phyloP scores from a whole-genome alignment of 2,329 filamentous ascomycete genomes.

The Verticillium isaacii region DNA sequence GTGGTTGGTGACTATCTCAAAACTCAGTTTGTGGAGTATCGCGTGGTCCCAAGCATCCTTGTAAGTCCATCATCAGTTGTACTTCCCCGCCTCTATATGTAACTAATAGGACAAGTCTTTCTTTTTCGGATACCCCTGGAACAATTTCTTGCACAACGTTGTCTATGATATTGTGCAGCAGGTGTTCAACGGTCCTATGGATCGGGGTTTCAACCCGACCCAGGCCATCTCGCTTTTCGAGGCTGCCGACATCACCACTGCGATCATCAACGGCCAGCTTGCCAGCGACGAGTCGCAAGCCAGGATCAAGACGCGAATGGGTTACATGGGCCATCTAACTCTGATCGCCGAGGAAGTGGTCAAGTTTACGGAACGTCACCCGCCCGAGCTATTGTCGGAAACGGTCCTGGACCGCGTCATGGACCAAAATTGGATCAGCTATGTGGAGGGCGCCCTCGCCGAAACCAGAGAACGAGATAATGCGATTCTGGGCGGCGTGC shows the following conservation, averaged over 20 bases:
- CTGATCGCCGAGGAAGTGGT: constrained; percentile 97
- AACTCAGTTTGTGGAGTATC: constrained; percentile 91
- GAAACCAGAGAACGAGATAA: constrained; percentile 96
- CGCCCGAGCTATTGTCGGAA: constrained; percentile 80
- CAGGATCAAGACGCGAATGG: constrained; percentile 82
- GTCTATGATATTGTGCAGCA: constrained; percentile 99
- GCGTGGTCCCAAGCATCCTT: constrained; percentile 91
- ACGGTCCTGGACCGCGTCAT: constrained; percentile 83
- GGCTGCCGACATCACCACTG: constrained; percentile 79
- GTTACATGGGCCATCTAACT: constrained; percentile 97
- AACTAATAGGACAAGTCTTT: constrained; percentile 63
- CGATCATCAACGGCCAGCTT: constrained; percentile 86
- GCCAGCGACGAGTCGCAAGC: constrained; percentile 82
- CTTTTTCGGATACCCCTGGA: constrained; percentile 98
- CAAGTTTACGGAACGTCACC: constrained; percentile 94
- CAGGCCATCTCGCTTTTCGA: constrained; percentile 92
- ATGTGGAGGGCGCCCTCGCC: constrained; percentile 87
- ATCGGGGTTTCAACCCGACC: constrained; percentile 85
- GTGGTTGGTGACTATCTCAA: constrained; percentile 95
- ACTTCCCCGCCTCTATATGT: too few relatives aligned
- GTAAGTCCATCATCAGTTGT: constrained; percentile 45
- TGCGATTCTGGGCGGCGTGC: constrained; percentile 92
- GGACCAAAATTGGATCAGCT: constrained; percentile 86
- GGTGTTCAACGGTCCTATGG: constrained; percentile 98
- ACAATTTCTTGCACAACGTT: constrained; percentile 98